Base-by-base conservation (phyloP, 208 protist genomes). In the Trypanosomatidae sp. region DNA sequence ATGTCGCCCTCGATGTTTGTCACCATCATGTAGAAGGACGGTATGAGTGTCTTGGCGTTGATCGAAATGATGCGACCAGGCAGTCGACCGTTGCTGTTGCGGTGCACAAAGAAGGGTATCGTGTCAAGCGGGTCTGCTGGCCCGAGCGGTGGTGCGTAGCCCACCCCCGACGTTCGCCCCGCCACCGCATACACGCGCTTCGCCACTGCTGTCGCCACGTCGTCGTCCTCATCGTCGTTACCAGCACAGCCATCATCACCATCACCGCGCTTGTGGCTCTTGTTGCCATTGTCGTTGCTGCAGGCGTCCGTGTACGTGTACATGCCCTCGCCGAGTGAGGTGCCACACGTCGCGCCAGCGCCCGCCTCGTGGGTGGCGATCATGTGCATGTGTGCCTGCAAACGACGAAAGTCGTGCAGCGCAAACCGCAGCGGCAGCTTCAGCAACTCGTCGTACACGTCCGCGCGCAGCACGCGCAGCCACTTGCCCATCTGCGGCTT, bases 381-480 rank as follows among this genome's bases (percentile, higher is more conserved):
- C 2, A 44, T 48, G 28, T 60, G 48, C 2, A 71, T 25, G 51
- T 78, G 73, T 20, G 52, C 51, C 23, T 66, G 57, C 18, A 92
- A 61, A 16, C 40, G 59, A 10, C 43, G 44, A 46, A 89, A 92
- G 53, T 71, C 62, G 40, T 92, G 84, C 35, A 92, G 61, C 28
- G 64, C 61, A 50, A 64, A 92, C 6, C 84, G 75, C 32, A 92
- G 46, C 6, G 84, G 84, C 13, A 92, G 55, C 56, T 92, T 92
- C 43, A 89, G 47, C 32, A 92, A 54, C 45, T 92, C 84, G 33
- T 89, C 84, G 64, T 92, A 92, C 33, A 92, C 63, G 23, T 88
- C 78, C 5, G 70, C 58, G 3, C 77, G 71, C 0, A 92, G 71
- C 3, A 33, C 49, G 1, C 69, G 61, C 15, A 70, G 71, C 69